A percentile compares a stretch with the other conserved stretches of the same genome.
Conservation (phyloP, 1,284 basidiomycete genomes). For the Takashimella koratensis region DNA sequence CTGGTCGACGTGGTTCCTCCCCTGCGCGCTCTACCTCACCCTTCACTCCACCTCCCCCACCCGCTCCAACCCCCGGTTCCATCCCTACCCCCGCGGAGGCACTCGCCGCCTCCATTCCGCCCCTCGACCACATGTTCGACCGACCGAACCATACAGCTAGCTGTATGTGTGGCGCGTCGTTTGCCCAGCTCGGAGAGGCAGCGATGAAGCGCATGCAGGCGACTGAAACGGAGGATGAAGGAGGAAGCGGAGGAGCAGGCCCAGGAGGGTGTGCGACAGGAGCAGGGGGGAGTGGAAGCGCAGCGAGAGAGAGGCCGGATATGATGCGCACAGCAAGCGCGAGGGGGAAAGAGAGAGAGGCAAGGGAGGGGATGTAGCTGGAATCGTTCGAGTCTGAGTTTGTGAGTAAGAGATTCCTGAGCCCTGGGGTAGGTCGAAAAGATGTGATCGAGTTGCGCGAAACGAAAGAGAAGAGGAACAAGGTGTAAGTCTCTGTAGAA, state of each 20-base stretch:
- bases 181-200: background rate
- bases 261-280: background rate
- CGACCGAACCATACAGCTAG: background rate
- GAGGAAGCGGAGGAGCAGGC: background rate
- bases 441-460: no score
- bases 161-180: background rate
- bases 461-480: no score
- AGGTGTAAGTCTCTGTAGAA: no score
- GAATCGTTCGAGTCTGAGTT: no score
- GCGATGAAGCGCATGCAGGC: background rate
- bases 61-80: no score
- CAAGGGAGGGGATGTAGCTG: background rate
- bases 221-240: background rate
- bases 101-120: no score
- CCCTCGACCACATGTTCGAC: background rate
- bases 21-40: no score
- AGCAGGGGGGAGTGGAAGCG: background rate
- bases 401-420: background rate
- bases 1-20: no score
- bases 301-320: background rate
- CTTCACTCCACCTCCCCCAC: no score
- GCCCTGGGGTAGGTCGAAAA: no score
- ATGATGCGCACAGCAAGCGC: background rate
- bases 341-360: background rate
- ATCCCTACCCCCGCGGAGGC: no score